Base-by-base conservation (phyloP, 1,284 basidiomycete genomes). In the Malassezia sp. region DNA sequence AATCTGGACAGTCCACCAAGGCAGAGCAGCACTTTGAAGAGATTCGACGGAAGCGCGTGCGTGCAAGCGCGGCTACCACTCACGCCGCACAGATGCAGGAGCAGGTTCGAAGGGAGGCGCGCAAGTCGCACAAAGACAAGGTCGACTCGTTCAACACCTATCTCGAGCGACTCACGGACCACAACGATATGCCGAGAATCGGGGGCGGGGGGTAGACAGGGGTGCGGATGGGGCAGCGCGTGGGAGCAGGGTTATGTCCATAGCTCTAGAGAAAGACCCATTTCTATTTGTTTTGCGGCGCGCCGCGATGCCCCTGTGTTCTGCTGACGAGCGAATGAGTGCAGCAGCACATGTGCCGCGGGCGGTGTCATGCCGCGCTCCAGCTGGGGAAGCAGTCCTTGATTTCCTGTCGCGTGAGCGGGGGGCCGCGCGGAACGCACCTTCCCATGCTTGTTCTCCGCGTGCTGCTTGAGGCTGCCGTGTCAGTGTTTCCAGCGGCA, bases 51-150 rank as follows among this genome's bases (percentile, higher is more conserved):
- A 79, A 80, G 66, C 75, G 88, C 68, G 88, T 91, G 70, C 64
- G 86, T 74, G 29, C 3, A n/a, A n/a, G n/a, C n/a, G n/a, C n/a
- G n/a, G 8, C 3, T 12, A 17, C 3, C 12, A 14, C 12, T 10
- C 8, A 18, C 30, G 11, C 30, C 15, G 5, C 12, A 35, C 23
- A 43, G 45, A 23, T 43, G 3, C 37, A 39, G 12, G 45, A 53
- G 53, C 79, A 80, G 59, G 85, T 90, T 20, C 77, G 79, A 24
- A 86, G 81, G 71, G 71, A 85, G 61, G 90, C 90, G 0, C 75
- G 76, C 59, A 84, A 83, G 73, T 87, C 85, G 8, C 91, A 97
- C 74, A 95, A 95, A 73, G 91, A 97, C 53, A 82, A 89, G 38
- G 89, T 97, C 18, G 80, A 80, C 51, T 85, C 89, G 4, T 68